Evolutionary conservation across 2,329 filamentous ascomycete species (phyloP).

Genomic region (Thelonectria olida): DNA sequence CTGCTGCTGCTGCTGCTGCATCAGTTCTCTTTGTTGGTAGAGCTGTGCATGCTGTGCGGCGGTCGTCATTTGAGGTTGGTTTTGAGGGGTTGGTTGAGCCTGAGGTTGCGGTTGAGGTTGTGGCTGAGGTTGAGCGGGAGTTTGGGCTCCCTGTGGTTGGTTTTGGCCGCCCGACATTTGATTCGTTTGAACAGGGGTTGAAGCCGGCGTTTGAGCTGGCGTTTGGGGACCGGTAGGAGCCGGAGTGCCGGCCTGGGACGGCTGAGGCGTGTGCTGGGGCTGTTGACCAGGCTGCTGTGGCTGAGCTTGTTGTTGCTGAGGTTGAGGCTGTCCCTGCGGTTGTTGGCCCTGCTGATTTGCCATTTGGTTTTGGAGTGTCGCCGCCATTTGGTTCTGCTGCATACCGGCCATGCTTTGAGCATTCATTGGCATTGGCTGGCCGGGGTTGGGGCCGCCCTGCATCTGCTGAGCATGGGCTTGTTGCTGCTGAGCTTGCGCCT

Average conservation of each 20-base stretch:
- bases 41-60: constrained; percentile 44
- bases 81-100: constrained; percentile 44
- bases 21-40: constrained; percentile 46
- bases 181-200: constrained; percentile 48
- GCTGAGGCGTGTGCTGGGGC: constrained; percentile 57
- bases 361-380: constrained; percentile 43
- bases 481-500: constrained; percentile 51
- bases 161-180: constrained; percentile 44
- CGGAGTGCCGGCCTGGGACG: constrained; percentile 52
- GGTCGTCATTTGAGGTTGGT: constrained; percentile 35
- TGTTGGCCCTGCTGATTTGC: constrained; percentile 43
- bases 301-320: constrained; percentile 22
- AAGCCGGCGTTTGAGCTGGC: constrained; percentile 56
- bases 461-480: constrained; percentile 50
- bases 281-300: constrained; percentile 53
- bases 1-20: constrained; percentile 50
- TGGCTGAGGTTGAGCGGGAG: constrained; percentile 46
- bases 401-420: constrained; percentile 56
- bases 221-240: constrained; percentile 57
- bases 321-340: constrained; percentile 37
- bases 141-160: constrained; percentile 47
- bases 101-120: constrained; percentile 49
- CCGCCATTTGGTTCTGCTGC: constrained; percentile 53
- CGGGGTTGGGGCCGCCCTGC: constrained; percentile 53
- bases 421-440: constrained; percentile 59